These are phyloP conservation scores for Fonsecaea multimorphosa DNA, from an alignment of 2,329 filamentous ascomycete species.

Conservation along the genomic window DNA sequence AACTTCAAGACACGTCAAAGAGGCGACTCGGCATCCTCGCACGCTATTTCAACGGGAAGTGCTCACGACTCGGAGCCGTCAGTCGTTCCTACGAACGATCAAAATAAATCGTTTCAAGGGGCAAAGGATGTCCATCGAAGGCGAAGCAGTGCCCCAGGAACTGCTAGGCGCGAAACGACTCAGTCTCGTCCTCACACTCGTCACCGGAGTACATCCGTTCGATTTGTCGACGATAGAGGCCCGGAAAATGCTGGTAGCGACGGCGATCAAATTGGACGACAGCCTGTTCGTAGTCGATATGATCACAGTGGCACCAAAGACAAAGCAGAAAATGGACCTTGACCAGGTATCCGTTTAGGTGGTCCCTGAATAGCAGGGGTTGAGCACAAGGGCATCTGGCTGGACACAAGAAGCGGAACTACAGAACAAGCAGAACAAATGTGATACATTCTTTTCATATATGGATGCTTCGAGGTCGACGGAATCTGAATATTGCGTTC, in stretches of 20 bases:
- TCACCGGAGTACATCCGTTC: slow-evolving; percentile 28
- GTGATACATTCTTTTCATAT: background rate
- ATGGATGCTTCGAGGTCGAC: background rate
- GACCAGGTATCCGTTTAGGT: slow-evolving; percentile 13
- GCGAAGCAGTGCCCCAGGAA: slow-evolving; percentile 21
- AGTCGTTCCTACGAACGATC: background rate
- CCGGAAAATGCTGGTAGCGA: background rate
- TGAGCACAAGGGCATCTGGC: background rate
- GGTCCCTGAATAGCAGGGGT: background rate
- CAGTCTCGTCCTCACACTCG: slow-evolving; percentile 4
- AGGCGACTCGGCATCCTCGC: slow-evolving; percentile 34
- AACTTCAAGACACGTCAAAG: slow-evolving; percentile 26
- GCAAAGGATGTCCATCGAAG: slow-evolving; percentile 9
- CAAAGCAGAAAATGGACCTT: slow-evolving; percentile 2
- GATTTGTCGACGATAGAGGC: slow-evolving; percentile 24
- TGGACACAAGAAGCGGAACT: background rate
- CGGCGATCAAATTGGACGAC: slow-evolving; percentile 7
- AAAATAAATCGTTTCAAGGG: background rate
- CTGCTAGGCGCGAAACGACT: background rate
- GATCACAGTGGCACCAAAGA: slow-evolving; percentile 15
- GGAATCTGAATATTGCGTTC: background rate
- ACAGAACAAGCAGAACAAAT: background rate
- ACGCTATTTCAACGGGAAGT: slow-evolving; percentile 28
- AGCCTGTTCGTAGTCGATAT: slow-evolving; percentile 27
- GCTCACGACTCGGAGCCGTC: slow-evolving; percentile 22